phyloP scores from a whole-genome alignment of 108 stramenopile genomes.

The Fragilaria radians region DNA sequence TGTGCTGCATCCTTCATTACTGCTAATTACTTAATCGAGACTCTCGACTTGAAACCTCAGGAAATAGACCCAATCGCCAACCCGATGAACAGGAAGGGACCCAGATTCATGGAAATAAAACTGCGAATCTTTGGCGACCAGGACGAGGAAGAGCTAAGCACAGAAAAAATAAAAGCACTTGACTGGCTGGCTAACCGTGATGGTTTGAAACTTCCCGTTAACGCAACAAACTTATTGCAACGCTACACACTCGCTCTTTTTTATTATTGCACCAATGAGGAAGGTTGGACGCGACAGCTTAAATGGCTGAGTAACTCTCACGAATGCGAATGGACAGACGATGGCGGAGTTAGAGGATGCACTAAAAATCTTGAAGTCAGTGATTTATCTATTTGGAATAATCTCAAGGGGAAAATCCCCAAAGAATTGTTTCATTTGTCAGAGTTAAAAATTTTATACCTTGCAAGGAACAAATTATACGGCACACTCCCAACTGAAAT shows the following conservation, averaged over 20 bases:
- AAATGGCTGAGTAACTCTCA: neutral
- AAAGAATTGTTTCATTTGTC: neutral
- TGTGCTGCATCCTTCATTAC: too few relatives aligned
- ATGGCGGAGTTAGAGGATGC: slow-evolving; percentile 4
- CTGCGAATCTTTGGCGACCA: too few relatives aligned
- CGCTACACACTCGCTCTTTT: too few relatives aligned
- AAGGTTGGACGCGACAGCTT: neutral
- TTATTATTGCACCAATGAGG: neutral
- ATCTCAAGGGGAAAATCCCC: slow-evolving; percentile 1
- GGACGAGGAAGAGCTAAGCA: too few relatives aligned
- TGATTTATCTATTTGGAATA: slow-evolving; percentile 5
- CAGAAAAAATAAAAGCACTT: too few relatives aligned
- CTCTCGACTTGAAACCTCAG: too few relatives aligned
- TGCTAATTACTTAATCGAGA: too few relatives aligned
- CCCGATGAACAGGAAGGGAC: too few relatives aligned
- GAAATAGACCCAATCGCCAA: too few relatives aligned
- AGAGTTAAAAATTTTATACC: slow-evolving; percentile 2
- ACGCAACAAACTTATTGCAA: too few relatives aligned
- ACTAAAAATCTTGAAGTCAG: neutral
- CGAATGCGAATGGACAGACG: slow-evolving; percentile 4
- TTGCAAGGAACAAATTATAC: slow-evolving; percentile 23
- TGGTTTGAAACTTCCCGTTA: neutral
- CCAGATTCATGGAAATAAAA: too few relatives aligned
- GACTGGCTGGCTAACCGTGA: slow-evolving; percentile 6
- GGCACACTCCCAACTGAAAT: slow-evolving; percentile 7